Conservation (phyloP, 2,329 filamentous ascomycete genomes). For the Aureobasidium melanogenum region DNA sequence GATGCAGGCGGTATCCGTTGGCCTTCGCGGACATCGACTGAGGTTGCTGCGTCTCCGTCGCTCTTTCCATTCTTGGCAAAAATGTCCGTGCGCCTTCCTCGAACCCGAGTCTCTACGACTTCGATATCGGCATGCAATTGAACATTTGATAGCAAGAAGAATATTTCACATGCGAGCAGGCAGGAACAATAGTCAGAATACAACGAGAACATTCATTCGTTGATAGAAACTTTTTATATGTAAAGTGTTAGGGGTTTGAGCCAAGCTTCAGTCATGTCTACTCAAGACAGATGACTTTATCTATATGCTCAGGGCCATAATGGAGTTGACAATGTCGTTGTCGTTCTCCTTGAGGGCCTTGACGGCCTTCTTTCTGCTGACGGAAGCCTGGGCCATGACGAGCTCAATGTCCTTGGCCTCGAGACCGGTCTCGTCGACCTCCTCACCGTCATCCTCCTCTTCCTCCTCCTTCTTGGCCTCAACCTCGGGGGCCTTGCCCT, state of each 20-base stretch:
- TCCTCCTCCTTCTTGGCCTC: slow-evolving; percentile 58
- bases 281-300: background rate
- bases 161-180: background rate
- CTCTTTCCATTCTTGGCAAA: slow-evolving; percentile 5
- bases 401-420: slow-evolving; percentile 99
- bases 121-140: background rate
- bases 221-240: slow-evolving; percentile 8
- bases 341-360: slow-evolving; percentile 99
- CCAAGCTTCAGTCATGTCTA: background rate
- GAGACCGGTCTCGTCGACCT: slow-evolving; percentile 87
- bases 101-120: background rate
- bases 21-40: slow-evolving; percentile 7
- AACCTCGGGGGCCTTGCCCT: slow-evolving; percentile 58
- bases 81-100: background rate
- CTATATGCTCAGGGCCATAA: slow-evolving; percentile 77
- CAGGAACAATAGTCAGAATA: background rate
- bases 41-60: slow-evolving; percentile 5
- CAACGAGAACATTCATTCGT: background rate
- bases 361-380: slow-evolving; percentile 96
- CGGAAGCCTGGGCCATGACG: slow-evolving; percentile 95
- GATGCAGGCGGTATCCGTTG: slow-evolving; percentile 6
- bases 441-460: slow-evolving; percentile 87
- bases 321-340: slow-evolving; percentile 99
- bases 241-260: background rate
- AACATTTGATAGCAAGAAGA: background rate